A percentile compares a stretch with the other conserved stretches of the same genome.
These are phyloP conservation scores for Pestalotiopsis sp. DNA, from an alignment of 2,329 filamentous ascomycete genomes.

Conservation along the genomic window DNA sequence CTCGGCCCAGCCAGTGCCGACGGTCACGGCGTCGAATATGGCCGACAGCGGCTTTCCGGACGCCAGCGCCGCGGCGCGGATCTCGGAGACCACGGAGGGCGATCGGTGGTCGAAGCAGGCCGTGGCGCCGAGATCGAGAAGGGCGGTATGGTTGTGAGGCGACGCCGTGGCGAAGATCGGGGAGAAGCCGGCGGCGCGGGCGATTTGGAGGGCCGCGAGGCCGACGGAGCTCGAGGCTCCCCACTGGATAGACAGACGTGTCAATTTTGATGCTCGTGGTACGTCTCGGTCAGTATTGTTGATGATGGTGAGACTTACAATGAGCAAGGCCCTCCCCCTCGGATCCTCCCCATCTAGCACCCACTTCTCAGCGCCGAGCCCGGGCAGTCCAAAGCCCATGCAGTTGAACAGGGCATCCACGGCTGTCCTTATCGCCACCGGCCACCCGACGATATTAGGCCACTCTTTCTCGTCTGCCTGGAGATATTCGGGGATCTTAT, in stretches of 20 bases:
- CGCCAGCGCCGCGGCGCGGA: constrained; percentile 13
- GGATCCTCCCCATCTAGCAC: constrained; percentile 14
- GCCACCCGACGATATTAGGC: constrained; percentile 16
- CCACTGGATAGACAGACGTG: constrained; percentile 21
- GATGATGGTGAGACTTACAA: constrained; percentile 11
- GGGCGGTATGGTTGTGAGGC: constrained; percentile 29
- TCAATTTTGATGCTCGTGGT: too few species aligned
- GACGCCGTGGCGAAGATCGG: constrained; percentile 31
- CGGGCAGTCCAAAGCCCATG: constrained; percentile 17
- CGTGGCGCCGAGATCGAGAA: constrained; percentile 30
- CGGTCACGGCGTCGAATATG: constrained; percentile 19
- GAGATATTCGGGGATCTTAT: neutral
- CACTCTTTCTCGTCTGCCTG: neutral
- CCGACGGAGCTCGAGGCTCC: constrained; percentile 34
- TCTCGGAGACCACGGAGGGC: constrained; percentile 23
- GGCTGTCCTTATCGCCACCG: constrained; percentile 6
- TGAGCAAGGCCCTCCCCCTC: constrained; percentile 15
- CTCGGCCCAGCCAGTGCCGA: constrained; percentile 13
- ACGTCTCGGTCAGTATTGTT: neutral
- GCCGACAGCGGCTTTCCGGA: constrained; percentile 10
- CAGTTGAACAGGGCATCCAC: constrained; percentile 16
- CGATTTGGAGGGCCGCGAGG: constrained; percentile 32
- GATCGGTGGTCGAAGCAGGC: constrained; percentile 35
- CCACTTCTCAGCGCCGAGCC: neutral
- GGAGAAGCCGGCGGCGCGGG: constrained; percentile 27